Evolutionary conservation across 371 early-diverging fungal species (phyloP).

Genomic region (Entomophthora muscae): DNA sequence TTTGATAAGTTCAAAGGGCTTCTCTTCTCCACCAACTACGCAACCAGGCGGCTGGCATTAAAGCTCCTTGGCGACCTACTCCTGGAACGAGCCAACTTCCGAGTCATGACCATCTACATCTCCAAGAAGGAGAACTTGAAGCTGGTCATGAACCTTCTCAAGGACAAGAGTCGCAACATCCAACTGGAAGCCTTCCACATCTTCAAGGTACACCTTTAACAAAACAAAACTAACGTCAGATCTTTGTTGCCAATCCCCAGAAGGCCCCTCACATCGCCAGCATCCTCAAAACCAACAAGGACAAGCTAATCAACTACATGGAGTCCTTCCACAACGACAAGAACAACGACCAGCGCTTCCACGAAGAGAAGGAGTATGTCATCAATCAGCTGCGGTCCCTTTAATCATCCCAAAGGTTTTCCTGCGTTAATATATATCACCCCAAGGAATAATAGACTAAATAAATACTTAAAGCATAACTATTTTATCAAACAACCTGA

Average conservation of each 20-base stretch:
- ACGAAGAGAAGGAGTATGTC: not conserved
- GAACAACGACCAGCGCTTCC: not conserved
- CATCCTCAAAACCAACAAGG: not conserved
- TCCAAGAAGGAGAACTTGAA: conserved; percentile 1
- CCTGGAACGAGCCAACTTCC: not conserved
- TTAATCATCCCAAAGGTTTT: no score
- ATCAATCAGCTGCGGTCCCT: no score
- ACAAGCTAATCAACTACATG: conserved; percentile 1
- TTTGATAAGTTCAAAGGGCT: not conserved
- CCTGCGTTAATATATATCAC: no score
- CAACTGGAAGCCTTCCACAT: conserved; percentile 7
- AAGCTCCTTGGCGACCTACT: conserved; percentile 8
- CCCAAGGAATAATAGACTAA: no score
- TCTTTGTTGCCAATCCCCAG: conserved; percentile 8
- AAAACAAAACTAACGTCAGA: not conserved
- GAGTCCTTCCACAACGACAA: not conserved
- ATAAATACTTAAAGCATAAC: no score
- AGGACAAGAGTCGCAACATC: not conserved
- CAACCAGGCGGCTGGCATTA: not conserved
- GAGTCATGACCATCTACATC: conserved; percentile 1
- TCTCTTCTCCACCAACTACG: not conserved
- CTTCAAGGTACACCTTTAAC: conserved; percentile 4
- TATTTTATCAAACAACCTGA: no score
- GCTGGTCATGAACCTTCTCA: conserved; percentile 3
- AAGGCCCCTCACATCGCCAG: not conserved